phyloP scores from a whole-genome alignment of 495 filamentous ascomycete genomes.

The Penicillium tannophilum region DNA sequence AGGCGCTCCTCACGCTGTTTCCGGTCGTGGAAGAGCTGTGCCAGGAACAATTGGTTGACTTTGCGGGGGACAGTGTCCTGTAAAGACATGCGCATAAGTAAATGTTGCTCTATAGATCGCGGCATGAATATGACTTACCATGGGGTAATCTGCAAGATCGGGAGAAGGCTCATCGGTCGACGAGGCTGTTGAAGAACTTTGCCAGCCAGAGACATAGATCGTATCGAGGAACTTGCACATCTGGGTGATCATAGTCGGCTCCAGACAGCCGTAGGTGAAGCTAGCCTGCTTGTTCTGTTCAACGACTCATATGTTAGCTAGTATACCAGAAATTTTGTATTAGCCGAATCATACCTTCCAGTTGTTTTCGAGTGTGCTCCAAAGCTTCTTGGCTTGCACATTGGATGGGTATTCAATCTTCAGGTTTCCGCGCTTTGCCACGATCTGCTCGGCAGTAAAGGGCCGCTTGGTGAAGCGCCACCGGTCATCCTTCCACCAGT shows the following conservation, averaged over 20 bases:
- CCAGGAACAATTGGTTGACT: conserved; percentile 94
- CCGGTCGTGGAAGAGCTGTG: conserved; percentile 98
- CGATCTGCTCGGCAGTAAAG: conserved; percentile 96
- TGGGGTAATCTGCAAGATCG: conserved; percentile 97
- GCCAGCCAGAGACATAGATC: conserved; percentile 98
- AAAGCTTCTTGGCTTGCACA: conserved; percentile 87
- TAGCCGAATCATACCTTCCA: conserved; percentile 63
- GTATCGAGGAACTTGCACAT: conserved; percentile 99
- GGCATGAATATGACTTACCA: conserved; percentile 56
- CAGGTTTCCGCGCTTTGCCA: conserved; percentile 87
- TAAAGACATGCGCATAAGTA: neutral
- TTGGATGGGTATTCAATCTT: conserved; percentile 93
- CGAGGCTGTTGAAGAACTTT: conserved; percentile 95
- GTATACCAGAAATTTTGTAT: neutral
- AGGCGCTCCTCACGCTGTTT: conserved; percentile 97
- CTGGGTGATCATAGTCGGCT: conserved; percentile 97
- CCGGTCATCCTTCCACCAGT: conserved; percentile 91
- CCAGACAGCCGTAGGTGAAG: conserved; percentile 95
- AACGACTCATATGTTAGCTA: conserved; percentile 1
- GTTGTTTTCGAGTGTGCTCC: conserved; percentile 81
- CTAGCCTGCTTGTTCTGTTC: conserved; percentile 76
- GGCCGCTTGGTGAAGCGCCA: conserved; percentile 93
- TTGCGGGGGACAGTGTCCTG: conserved; percentile 98
- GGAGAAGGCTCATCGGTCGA: conserved; percentile 93
- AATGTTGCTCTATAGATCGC: neutral